Evolutionary conservation across 208 protist genomes (phyloP).

Genomic region (Kentomonas sorsogonicus): DNA sequence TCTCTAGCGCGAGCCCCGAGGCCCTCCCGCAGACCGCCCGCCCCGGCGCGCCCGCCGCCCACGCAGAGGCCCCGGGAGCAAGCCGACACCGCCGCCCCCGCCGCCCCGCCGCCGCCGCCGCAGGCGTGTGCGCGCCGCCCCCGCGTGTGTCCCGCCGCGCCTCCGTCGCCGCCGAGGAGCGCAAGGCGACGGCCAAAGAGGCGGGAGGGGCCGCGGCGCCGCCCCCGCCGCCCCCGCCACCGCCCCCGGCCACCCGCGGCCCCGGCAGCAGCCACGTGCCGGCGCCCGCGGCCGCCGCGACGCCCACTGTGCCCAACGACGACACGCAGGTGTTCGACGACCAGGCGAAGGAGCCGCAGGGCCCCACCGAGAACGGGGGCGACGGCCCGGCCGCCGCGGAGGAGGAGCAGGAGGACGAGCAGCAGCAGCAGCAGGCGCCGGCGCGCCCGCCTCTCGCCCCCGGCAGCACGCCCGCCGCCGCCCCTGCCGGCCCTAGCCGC

Average conservation of each 20-base stretch:
- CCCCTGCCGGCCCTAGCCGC: background rate
- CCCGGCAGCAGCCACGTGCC: constrained; percentile 17
- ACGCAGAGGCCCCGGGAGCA: constrained; percentile 9
- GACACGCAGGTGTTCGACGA: too few species aligned
- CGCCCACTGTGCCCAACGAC: constrained; percentile 10
- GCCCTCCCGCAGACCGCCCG: background rate
- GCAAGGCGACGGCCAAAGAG: background rate
- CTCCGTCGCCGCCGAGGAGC: background rate
- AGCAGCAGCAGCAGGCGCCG: constrained; percentile 5
- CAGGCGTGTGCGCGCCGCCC: constrained; percentile 6
- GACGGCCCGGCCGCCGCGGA: constrained; percentile 1
- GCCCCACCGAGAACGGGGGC: constrained; percentile 17
- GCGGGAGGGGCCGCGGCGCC: background rate
- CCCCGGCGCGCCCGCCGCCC: background rate
- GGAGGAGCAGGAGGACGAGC: background rate
- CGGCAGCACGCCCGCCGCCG: constrained; percentile 8
- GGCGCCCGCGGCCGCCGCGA: constrained; percentile 12
- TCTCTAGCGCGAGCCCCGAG: background rate
- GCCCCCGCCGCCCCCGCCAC: background rate
- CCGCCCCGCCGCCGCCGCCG: constrained; percentile 8
- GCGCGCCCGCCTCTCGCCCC: constrained; percentile 10
- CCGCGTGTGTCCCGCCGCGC: background rate
- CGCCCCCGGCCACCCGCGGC: background rate
- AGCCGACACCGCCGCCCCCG: background rate
- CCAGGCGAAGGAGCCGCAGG: constrained; percentile 15